A percentile compares a stretch with the other conserved stretches of the same genome.
Evolutionary conservation across 208 protist genomes (phyloP).

Genomic region (Angomonas deanei): DNA sequence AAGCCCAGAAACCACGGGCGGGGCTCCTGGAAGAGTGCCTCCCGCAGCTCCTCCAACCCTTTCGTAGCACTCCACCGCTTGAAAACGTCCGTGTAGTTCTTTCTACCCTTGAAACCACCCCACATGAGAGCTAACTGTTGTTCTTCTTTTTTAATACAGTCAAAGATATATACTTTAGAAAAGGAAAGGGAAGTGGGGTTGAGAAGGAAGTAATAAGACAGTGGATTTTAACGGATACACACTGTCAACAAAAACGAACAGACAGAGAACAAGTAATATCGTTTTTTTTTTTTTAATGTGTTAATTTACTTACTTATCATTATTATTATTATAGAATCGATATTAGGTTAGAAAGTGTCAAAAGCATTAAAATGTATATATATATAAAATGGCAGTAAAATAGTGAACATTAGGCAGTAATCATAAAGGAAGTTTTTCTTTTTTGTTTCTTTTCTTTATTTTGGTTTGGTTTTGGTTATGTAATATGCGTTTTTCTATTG

Average conservation of each 20-base stretch:
- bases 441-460: constrained; percentile 1
- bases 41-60: constrained; percentile 54
- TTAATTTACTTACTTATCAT: no score
- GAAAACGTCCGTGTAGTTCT: constrained; percentile 67
- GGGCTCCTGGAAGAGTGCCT: constrained; percentile 62
- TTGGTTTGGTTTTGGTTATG: not conserved
- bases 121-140: constrained; percentile 70
- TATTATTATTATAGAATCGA: no score
- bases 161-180: constrained; percentile 2
- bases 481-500: not conserved
- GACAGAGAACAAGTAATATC: no score
- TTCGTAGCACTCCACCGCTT: constrained; percentile 62
- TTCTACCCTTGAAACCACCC: constrained; percentile 74
- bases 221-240: no score
- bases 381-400: no score
- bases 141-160: constrained; percentile 11
- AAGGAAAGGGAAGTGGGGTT: not conserved
- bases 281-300: no score
- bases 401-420: no score
- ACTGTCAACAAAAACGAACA: no score
- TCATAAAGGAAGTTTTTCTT: not conserved
- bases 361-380: no score
- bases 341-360: no score
- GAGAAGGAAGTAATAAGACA: not conserved
- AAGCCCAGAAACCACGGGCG: constrained; percentile 80